phyloP scores from a whole-genome alignment of 805 yeast genomes.

The Candida nonsorbophila region DNA sequence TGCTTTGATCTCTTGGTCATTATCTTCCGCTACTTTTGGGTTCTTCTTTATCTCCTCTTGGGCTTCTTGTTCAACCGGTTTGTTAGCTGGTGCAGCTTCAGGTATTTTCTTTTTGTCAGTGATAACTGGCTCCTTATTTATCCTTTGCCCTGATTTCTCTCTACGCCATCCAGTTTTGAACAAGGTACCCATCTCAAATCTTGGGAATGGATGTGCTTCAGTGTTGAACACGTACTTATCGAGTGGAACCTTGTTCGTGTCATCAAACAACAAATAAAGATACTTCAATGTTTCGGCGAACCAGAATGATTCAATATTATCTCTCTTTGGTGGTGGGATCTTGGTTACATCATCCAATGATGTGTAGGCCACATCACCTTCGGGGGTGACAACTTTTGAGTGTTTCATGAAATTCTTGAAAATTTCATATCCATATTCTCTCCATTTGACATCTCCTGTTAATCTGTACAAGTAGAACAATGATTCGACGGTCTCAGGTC shows the following conservation, averaged over 20 bases:
- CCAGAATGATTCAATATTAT: slow-evolving; percentile 92
- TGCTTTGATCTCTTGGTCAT: slow-evolving; percentile 20
- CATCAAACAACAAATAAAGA: slow-evolving; percentile 72
- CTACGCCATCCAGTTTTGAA: slow-evolving; percentile 64
- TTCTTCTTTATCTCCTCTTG: slow-evolving; percentile 28
- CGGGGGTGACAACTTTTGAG: slow-evolving; percentile 41
- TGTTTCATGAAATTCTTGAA: slow-evolving; percentile 64
- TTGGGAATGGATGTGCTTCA: slow-evolving; percentile 93
- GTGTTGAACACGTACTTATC: slow-evolving; percentile 77
- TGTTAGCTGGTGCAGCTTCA: slow-evolving; percentile 37
- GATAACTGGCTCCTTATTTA: slow-evolving; percentile 4
- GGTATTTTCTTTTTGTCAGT: slow-evolving; percentile 29
- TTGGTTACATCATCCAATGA: slow-evolving; percentile 62
- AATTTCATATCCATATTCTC: slow-evolving; percentile 88
- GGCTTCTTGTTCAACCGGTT: slow-evolving; percentile 29
- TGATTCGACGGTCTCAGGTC: slow-evolving; percentile 93
- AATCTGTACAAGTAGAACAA: slow-evolving; percentile 73
- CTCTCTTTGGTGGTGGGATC: slow-evolving; percentile 48
- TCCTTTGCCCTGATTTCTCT: slow-evolving; percentile 1
- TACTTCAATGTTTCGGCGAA: slow-evolving; percentile 89
- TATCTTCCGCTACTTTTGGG: slow-evolving; percentile 24
- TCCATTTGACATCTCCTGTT: slow-evolving; percentile 74
- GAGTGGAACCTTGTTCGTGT: slow-evolving; percentile 57
- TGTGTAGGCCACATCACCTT: slow-evolving; percentile 49
- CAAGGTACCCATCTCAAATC: slow-evolving; percentile 44